Evolutionary conservation across 768 basidiomycete genomes (phyloP), one percentile per base, ranked within the genome.

Genomic region (Gymnopilus dilepis): DNA sequence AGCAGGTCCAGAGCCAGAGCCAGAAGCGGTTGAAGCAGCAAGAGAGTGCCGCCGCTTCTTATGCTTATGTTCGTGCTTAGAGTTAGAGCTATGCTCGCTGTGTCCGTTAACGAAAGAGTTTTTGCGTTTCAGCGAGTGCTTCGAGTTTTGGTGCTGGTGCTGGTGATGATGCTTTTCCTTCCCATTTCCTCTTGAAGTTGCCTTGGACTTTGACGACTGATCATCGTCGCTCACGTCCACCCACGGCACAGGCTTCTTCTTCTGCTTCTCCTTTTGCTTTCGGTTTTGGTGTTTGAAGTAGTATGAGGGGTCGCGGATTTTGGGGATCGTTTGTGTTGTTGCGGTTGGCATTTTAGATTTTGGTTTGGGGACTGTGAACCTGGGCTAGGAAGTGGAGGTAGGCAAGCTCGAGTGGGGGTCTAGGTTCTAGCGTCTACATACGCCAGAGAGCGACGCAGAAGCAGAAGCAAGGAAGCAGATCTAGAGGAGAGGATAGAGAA

Each of bases 221-320:
- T 81, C 79, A 26, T 78, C 77, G 71, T 80, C 80, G 68, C 70
- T 72, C 38, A 80, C 75, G 52, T 80, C 78, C 45, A 79, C 73
- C 72, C 76, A 81, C 28, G 76, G 72, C 8, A 72, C 70, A n/a
- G 65, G 53, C 61, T 74, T 77, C 38, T 64, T 64, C 15, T 68
- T 71, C 58, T 71, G 70, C 33, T 63, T 56, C 9, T 69, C 70
- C 24, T 71, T 37, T 37, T 37, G n/a, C n/a, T n/a, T n/a, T n/a
- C n/a, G n/a, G n/a, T n/a, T 72, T 31, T 69, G 63, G 40, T 42
- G 28, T 45, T 70, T 69, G 26, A 68, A 69, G 55, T 65, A 73
- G 54, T 67, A 69, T 11, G 69, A 64, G 8, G 67, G 60, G 38
- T 68, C 65, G 40, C 68, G 63, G 54, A 70, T 59, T 55, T 68